Base-by-base conservation (phyloP, 169 alveolate genomes). In the Cryptosporidium felis region DNA sequence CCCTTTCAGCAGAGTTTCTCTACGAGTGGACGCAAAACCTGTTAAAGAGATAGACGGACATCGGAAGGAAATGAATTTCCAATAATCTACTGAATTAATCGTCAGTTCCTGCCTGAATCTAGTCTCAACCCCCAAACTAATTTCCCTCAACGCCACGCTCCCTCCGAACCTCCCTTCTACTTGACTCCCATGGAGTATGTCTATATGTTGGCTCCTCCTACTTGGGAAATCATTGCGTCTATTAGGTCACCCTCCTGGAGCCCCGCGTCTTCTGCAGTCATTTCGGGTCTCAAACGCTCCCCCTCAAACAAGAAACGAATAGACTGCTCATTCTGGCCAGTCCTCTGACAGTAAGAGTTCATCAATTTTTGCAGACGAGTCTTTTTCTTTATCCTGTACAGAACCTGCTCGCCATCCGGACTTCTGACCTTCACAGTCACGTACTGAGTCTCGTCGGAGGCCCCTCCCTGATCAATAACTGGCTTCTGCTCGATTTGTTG, bases 141-240 rank as follows among this genome's bases (percentile, higher is more conserved):
- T n/a, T n/a, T n/a, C n/a, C n/a, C n/a, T n/a, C n/a, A n/a, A n/a
- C n/a, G n/a, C n/a, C n/a, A n/a, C n/a, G n/a, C n/a, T n/a, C n/a
- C n/a, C n/a, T n/a, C n/a, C n/a, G n/a, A n/a, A n/a, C n/a, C n/a
- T n/a, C n/a, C n/a, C n/a, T n/a, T n/a, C n/a, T n/a, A n/a, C n/a
- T n/a, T n/a, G n/a, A n/a, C n/a, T n/a, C n/a, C n/a, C n/a, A n/a
- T n/a, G n/a, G n/a, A n/a, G n/a, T n/a, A n/a, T n/a, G n/a, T 26
- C 1, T 47, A 6, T 23, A 14, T 14, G 66, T 0, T 0, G 41
- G 67, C 42, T 3, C 99, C 99, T 23, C 99, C 99, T 23, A 97
- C 95, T 85, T 97, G 98, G 62, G 96, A 98, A 18, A 98, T 97
- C 98, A 97, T 97, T n/a, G 98, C 99, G 81, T 98, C 99, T 41